These are phyloP conservation scores for Cyanophora paradoxa DNA, from an alignment of 78 protist species.

Conservation along the genomic window DNA sequence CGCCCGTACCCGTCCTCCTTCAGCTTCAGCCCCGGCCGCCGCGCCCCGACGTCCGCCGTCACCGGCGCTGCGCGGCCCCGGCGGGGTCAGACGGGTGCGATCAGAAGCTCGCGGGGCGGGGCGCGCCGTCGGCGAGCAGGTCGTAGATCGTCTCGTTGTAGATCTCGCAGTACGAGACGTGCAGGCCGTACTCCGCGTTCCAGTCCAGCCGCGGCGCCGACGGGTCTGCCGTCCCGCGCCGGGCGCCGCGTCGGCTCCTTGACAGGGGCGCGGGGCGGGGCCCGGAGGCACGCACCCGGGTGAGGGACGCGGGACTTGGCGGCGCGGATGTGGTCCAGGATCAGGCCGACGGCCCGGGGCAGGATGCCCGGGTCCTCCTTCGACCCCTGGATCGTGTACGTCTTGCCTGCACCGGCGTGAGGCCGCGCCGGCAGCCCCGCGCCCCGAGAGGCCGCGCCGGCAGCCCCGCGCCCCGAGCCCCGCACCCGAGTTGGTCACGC, in stretches of 20 bases:
- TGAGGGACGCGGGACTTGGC: background rate
- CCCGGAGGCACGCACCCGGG: background rate
- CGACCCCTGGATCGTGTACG: conserved; percentile 68
- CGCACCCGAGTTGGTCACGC: conserved; percentile 55
- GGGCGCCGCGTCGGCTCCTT: no score
- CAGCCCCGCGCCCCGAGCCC: background rate
- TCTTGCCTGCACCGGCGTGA: conserved; percentile 53
- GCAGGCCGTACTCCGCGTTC: conserved; percentile 24
- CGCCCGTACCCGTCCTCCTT: conserved; percentile 18
- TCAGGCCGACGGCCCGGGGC: conserved; percentile 44
- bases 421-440: background rate
- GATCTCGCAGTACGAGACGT: conserved; percentile 61
- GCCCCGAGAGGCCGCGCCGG: background rate
- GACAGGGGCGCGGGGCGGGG: background rate
- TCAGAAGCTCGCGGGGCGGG: no score
- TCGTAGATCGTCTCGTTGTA: conserved; percentile 65
- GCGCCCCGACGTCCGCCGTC: background rate
- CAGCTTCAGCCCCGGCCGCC: conserved; percentile 20
- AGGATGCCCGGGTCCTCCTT: conserved; percentile 60
- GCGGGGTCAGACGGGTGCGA: background rate
- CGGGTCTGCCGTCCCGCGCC: no score
- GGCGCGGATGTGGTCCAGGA: background rate
- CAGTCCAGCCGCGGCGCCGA: background rate
- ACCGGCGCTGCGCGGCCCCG: background rate
- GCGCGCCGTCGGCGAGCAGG: conserved; percentile 51